A percentile compares a stretch with the other conserved stretches of the same genome.
Evolutionary conservation across 495 filamentous ascomycete species (phyloP).

Genomic region (Neurospora sp.): DNA sequence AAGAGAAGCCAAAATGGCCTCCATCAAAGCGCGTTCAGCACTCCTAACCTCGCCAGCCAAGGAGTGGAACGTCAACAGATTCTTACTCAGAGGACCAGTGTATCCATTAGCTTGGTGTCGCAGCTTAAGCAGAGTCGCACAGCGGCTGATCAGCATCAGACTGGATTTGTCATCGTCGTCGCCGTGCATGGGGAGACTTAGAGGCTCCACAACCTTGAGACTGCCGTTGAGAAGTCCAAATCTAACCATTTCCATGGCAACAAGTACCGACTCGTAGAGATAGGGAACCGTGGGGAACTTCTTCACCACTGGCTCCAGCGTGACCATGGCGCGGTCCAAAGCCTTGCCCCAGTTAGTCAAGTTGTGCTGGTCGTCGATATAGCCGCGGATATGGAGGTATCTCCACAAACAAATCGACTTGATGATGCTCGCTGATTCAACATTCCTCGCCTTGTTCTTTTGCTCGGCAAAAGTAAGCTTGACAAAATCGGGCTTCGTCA

Average conservation of each 20-base stretch:
- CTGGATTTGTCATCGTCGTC: slow-evolving; percentile 49
- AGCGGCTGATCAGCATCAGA: slow-evolving; percentile 71
- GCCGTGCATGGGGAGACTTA: slow-evolving; percentile 40
- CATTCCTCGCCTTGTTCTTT: slow-evolving; percentile 27
- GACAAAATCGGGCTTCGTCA: slow-evolving; percentile 56
- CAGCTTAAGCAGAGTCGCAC: slow-evolving; percentile 71
- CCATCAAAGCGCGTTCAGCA: slow-evolving; percentile 68
- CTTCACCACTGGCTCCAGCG: slow-evolving; percentile 49
- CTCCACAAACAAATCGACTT: slow-evolving; percentile 70
- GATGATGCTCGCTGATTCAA: slow-evolving; percentile 60
- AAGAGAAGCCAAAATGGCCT: slow-evolving; percentile 67
- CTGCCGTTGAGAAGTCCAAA: slow-evolving; percentile 63
- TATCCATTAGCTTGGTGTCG: slow-evolving; percentile 80
- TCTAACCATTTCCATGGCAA: slow-evolving; percentile 71
- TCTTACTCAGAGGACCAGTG: slow-evolving; percentile 85
- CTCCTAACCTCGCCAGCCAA: slow-evolving; percentile 69
- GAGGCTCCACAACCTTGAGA: slow-evolving; percentile 41
- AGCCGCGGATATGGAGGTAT: slow-evolving; percentile 80
- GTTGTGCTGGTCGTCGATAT: slow-evolving; percentile 67
- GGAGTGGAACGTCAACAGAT: slow-evolving; percentile 78
- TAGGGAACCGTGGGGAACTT: slow-evolving; percentile 42
- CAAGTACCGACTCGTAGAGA: slow-evolving; percentile 39
- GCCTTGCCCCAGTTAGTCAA: slow-evolving; percentile 79
- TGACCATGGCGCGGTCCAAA: slow-evolving; percentile 54
- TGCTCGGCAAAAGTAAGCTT: slow-evolving; percentile 48